Conservation (phyloP, 179 eudicot genomes). For the Silene noctiflora region DNA sequence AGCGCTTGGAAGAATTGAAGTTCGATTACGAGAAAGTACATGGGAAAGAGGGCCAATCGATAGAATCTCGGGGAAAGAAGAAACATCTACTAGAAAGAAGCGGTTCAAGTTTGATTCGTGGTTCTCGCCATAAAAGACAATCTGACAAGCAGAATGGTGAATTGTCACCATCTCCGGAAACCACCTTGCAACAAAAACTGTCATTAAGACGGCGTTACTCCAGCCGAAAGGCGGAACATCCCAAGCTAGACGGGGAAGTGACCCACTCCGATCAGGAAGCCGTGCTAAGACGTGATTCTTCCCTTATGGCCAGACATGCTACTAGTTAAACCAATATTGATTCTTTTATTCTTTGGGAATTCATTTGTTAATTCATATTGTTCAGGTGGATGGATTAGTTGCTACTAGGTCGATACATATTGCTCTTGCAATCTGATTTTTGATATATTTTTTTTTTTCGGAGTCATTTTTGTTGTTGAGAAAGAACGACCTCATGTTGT, state of each 20-base stretch:
- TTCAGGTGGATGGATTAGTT: conserved; percentile 9
- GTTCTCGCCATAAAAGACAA: conserved; percentile 20
- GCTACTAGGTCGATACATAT: conserved; percentile 16
- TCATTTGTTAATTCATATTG: conserved; percentile 18
- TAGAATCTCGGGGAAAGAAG: conserved; percentile 46
- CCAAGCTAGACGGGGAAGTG: conserved; percentile 31
- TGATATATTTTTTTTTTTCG: background rate
- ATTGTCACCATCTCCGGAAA: conserved; percentile 22
- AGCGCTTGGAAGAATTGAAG: conserved; percentile 61
- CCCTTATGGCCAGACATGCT: conserved; percentile 34
- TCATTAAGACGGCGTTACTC: conserved; percentile 25
- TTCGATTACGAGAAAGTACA: conserved; percentile 62
- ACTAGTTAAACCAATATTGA: conserved; percentile 26
- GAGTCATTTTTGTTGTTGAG: background rate
- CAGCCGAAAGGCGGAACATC: conserved; percentile 22
- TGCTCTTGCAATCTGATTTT: conserved; percentile 18
- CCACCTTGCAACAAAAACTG: conserved; percentile 15
- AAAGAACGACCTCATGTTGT: background rate
- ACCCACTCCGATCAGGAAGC: conserved; percentile 25
- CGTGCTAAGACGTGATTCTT: conserved; percentile 34
- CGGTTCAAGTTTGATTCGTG: conserved; percentile 11
- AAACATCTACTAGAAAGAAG: conserved; percentile 30
- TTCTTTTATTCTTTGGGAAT: conserved; percentile 36
- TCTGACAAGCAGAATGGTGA: conserved; percentile 29
- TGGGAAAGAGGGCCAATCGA: conserved; percentile 35